These are phyloP conservation scores for Phytophthora palmivora DNA, from an alignment of 352 stramenopile genomes.

Conservation along the genomic window DNA sequence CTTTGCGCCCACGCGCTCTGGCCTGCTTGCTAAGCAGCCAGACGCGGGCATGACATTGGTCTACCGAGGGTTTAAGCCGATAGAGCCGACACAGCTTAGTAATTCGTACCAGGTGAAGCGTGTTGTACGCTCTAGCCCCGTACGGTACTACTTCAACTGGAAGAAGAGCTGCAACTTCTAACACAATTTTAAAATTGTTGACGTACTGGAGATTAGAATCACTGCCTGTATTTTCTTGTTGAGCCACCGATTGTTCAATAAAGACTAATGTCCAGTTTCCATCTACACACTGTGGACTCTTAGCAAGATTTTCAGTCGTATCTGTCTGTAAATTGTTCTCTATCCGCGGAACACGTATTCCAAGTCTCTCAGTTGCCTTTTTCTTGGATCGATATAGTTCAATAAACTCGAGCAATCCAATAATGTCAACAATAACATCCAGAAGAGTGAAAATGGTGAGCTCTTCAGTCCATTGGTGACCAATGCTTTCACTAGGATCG, in stretches of 20 bases:
- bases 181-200: conserved; percentile 38
- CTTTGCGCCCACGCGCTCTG: no score
- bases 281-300: neutral
- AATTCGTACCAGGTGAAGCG: conserved; percentile 63
- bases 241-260: neutral
- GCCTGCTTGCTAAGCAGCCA: no score
- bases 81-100: conserved; percentile 69
- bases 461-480: conserved; percentile 16
- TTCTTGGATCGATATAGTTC: conserved; percentile 14
- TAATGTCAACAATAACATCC: conserved; percentile 21
- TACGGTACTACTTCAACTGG: conserved; percentile 63
- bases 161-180: conserved; percentile 61
- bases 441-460: conserved; percentile 13
- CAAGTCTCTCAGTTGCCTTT: neutral
- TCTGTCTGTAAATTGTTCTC: no score
- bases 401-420: conserved; percentile 23
- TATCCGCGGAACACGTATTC: no score
- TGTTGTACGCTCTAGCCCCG: conserved; percentile 46
- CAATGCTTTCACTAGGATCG: conserved; percentile 1
- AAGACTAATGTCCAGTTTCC: conserved; percentile 30
- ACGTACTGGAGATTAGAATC: neutral
- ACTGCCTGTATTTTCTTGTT: neutral
- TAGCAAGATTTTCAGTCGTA: conserved; percentile 13
- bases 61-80: conserved; percentile 43
- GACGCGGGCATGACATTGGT: no score